Percentiles rank a stretch among this genome's conserved stretches.
These are phyloP conservation scores for Suillus alpinus DNA, from an alignment of 768 basidiomycete genomes.

Conservation along the genomic window DNA sequence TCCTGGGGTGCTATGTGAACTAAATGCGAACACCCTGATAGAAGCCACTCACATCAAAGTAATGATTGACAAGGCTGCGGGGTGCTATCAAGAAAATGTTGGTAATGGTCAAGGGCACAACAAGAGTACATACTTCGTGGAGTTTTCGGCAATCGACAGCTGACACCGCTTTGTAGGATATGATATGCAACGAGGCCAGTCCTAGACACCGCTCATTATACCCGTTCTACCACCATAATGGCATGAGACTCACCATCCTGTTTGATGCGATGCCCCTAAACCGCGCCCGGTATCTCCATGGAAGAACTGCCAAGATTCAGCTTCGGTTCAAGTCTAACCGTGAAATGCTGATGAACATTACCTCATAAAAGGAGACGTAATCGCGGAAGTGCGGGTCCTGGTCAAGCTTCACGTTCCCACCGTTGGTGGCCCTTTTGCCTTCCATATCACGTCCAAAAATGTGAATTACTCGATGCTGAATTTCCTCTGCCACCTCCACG, in stretches of 20 bases:
- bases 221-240: neutral
- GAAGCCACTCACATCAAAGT: conserved; percentile 76
- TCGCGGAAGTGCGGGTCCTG: conserved; percentile 94
- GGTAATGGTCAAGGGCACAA: neutral
- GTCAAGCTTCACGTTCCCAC: conserved; percentile 83
- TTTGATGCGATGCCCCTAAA: conserved; percentile 96
- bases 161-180: conserved; percentile 86
- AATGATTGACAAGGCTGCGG: conserved; percentile 81
- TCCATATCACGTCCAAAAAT: conserved; percentile 92
- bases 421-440: conserved; percentile 88
- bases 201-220: conserved; percentile 37
- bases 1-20: conserved; percentile 43
- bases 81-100: conserved; percentile 55
- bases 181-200: conserved; percentile 89
- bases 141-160: conserved; percentile 88
- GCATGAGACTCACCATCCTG: conserved; percentile 73
- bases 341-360: conserved; percentile 27
- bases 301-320: conserved; percentile 65
- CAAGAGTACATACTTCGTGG: conserved; percentile 70
- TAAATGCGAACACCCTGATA: neutral
- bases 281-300: conserved; percentile 91
- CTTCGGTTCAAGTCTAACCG: neutral
- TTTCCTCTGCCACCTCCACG: conserved; percentile 91
- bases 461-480: conserved; percentile 98
- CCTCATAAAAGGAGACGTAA: conserved; percentile 96